A percentile compares a stretch with the other conserved stretches of the same genome.
Evolutionary conservation across 108 stramenopile genomes (phyloP).

Genomic region (Stephanodiscus triporus): DNA sequence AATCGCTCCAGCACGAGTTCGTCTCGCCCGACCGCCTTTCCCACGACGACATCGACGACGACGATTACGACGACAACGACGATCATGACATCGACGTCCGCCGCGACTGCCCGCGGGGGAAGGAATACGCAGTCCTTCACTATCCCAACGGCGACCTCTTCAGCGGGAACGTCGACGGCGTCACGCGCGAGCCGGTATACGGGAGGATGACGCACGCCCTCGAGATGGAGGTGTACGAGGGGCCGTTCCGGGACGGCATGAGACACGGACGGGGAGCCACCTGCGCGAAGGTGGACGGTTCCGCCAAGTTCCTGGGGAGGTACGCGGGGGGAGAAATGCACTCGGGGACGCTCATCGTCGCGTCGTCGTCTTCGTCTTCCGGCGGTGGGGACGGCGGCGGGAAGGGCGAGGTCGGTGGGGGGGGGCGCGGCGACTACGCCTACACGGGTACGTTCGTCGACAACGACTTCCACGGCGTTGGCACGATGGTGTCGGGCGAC

Average conservation of each 20-base stretch:
- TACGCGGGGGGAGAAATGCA: conserved; percentile 39
- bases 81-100: not conserved
- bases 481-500: conserved; percentile 32
- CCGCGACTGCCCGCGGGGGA: not conserved
- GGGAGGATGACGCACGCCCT: conserved; percentile 29
- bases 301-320: conserved; percentile 47
- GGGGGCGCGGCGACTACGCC: conserved; percentile 13
- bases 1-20: not conserved
- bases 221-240: conserved; percentile 53
- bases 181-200: conserved; percentile 29
- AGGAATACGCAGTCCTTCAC: conserved; percentile 30
- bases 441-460: conserved; percentile 42
- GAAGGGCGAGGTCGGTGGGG: no score
- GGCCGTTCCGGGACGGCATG: conserved; percentile 34
- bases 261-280: conserved; percentile 46
- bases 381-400: not conserved
- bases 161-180: conserved; percentile 36
- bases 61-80: not conserved
- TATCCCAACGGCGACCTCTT: conserved; percentile 52
- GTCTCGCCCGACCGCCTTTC: not conserved
- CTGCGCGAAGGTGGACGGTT: conserved; percentile 39
- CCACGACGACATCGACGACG: no score
- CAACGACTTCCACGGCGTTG: conserved; percentile 43
- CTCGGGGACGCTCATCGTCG: conserved; percentile 32
- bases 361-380: not conserved